Evolutionary conservation across 495 filamentous ascomycete genomes (phyloP).

Genomic region (Glonium stellatum): DNA sequence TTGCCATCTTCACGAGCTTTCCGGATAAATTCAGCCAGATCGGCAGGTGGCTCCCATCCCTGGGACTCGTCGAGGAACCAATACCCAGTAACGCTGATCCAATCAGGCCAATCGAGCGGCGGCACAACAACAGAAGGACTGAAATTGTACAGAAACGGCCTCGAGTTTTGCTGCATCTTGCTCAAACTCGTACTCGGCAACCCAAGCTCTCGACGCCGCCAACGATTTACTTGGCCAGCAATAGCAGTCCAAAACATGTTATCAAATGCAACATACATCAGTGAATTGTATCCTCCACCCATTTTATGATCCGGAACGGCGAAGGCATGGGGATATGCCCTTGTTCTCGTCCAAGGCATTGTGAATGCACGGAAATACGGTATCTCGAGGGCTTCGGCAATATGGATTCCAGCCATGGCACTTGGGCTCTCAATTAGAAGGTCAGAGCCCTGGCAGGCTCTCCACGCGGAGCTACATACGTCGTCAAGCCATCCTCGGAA

Average conservation of each 20-base stretch:
- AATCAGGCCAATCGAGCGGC: constrained; percentile 92
- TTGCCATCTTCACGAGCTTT: constrained; percentile 73
- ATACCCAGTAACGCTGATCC: constrained; percentile 94
- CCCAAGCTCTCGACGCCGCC: constrained; percentile 73
- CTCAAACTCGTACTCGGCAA: constrained; percentile 76
- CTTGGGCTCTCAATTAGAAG: constrained; percentile 92
- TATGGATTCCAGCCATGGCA: constrained; percentile 96
- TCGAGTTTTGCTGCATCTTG: constrained; percentile 91
- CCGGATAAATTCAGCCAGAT: constrained; percentile 71
- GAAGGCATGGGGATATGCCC: constrained; percentile 96
- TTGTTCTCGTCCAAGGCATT: constrained; percentile 96
- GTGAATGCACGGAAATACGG: constrained; percentile 97
- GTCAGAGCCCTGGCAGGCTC: constrained; percentile 78
- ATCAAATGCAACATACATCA: constrained; percentile 96
- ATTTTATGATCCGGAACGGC: constrained; percentile 89
- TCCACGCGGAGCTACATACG: constrained; percentile 76
- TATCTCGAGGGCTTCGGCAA: constrained; percentile 89
- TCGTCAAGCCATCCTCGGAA: constrained; percentile 94
- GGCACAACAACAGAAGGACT: constrained; percentile 86
- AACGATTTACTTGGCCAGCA: constrained; percentile 84
- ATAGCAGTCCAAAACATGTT: constrained; percentile 95
- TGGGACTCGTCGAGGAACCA: constrained; percentile 87
- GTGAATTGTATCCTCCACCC: constrained; percentile 90
- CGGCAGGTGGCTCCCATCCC: constrained; percentile 67
- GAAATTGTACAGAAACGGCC: constrained; percentile 97